These are phyloP conservation scores for Mycena amicta DNA, from an alignment of 768 basidiomycete species.

Conservation along the genomic window DNA sequence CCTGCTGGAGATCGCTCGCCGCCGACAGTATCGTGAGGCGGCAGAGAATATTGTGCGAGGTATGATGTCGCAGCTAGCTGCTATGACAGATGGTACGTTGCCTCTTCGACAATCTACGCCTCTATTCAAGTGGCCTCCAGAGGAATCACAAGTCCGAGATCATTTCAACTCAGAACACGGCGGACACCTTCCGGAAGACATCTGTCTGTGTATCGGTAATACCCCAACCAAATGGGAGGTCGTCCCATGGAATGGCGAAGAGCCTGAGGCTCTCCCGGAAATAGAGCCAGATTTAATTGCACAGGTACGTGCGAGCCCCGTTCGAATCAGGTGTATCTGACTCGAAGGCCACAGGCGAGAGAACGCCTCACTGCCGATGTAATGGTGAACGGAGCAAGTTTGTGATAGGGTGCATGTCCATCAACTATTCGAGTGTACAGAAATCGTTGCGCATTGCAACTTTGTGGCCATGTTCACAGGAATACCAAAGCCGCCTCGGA, in stretches of 20 bases:
- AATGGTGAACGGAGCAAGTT: background rate
- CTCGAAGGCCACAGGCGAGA: constrained; percentile 3
- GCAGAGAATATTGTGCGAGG: constrained; percentile 65
- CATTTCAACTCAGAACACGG: constrained; percentile 78
- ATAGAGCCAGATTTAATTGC: constrained; percentile 61
- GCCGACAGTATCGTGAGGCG: constrained; percentile 66
- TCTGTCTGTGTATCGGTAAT: constrained; percentile 78
- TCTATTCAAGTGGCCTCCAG: constrained; percentile 38
- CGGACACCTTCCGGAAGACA: constrained; percentile 72
- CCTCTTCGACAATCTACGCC: background rate
- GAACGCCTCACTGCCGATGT: constrained; percentile 1
- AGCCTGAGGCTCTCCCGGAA: constrained; percentile 60
- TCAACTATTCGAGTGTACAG: too few species aligned
- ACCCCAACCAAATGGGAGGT: constrained; percentile 75
- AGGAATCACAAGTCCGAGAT: constrained; percentile 65
- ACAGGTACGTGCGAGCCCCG: constrained; percentile 40
- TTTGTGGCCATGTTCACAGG: constrained; percentile 23
- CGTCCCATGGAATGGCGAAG: constrained; percentile 56
- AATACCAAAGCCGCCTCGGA: constrained; percentile 41
- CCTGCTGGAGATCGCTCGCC: constrained; percentile 70
- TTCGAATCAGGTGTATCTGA: background rate
- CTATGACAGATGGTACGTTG: constrained; percentile 64
- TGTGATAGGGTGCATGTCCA: too few species aligned
- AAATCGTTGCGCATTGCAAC: too few species aligned
- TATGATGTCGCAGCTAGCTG: constrained; percentile 65